These are phyloP conservation scores for Eragrostis nindensis DNA, from an alignment of 176 grass and related monocot species.

Conservation along the genomic window DNA sequence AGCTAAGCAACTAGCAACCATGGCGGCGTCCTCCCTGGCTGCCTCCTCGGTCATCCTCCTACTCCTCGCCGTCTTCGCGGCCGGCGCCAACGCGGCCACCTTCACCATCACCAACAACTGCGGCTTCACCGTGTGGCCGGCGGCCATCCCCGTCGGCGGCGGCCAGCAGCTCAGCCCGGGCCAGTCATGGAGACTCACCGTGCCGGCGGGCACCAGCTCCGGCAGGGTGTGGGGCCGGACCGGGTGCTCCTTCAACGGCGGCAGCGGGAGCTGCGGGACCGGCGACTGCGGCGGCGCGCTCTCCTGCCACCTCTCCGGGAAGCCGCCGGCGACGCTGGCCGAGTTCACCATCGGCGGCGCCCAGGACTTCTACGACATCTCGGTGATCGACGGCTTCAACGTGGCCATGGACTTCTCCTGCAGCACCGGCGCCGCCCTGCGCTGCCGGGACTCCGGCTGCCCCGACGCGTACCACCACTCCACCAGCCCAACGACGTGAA, in stretches of 20 bases:
- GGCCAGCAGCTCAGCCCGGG: background rate
- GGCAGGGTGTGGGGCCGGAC: constrained; percentile 35
- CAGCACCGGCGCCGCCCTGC: background rate
- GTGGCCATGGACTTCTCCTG: constrained; percentile 24
- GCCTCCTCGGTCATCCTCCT: background rate
- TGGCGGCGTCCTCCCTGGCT: background rate
- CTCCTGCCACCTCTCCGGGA: background rate
- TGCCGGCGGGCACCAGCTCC: background rate
- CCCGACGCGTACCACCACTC: background rate
- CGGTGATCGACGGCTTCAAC: constrained; percentile 31
- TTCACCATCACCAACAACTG: constrained; percentile 64
- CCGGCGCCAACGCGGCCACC: background rate
- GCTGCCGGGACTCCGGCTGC: background rate
- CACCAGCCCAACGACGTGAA: background rate
- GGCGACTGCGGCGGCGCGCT: constrained; percentile 6
- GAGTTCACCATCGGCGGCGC: constrained; percentile 20
- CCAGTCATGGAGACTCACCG: background rate
- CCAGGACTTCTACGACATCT: constrained; percentile 16
- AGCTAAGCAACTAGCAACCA: no score
- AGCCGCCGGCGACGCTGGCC: constrained; percentile 12
- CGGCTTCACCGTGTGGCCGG: constrained; percentile 54
- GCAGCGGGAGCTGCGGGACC: background rate
- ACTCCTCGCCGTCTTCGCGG: background rate
- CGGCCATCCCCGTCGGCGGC: constrained; percentile 25
- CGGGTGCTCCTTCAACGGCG: constrained; percentile 27